phyloP scores from a whole-genome alignment of 495 filamentous ascomycete genomes.

The Melanomma pulvis-pyrius region DNA sequence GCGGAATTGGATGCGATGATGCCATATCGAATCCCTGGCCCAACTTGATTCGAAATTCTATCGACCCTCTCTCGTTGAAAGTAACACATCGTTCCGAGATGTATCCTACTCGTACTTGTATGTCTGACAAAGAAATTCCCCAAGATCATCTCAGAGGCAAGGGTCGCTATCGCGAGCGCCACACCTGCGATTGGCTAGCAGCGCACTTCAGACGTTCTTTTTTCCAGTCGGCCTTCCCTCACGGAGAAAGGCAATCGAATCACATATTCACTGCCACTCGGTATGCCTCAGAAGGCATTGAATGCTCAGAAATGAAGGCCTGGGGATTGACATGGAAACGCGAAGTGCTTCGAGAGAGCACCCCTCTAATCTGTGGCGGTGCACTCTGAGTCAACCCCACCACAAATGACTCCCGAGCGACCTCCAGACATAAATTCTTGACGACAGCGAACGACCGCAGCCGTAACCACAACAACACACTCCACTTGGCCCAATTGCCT shows the following conservation, averaged over 20 bases:
- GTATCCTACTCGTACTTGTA: not conserved
- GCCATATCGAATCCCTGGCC: constrained; percentile 4
- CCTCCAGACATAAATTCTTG: constrained; percentile 17
- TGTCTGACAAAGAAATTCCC: too few species aligned
- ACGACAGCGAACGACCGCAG: constrained; percentile 8
- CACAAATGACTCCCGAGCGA: constrained; percentile 9
- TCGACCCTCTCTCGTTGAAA: not conserved
- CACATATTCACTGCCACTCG: not conserved
- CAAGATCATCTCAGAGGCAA: not conserved
- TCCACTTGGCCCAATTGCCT: constrained; percentile 21
- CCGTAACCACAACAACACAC: constrained; percentile 2
- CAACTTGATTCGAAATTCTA: not conserved
- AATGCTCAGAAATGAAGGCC: not conserved
- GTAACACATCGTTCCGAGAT: not conserved
- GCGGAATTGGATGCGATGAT: constrained; percentile 32
- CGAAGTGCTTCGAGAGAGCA: not conserved
- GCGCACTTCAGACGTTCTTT: not conserved
- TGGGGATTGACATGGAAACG: not conserved
- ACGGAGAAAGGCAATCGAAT: not conserved
- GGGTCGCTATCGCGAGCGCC: not conserved
- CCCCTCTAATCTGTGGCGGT: not conserved
- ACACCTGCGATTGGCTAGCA: not conserved
- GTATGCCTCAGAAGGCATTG: not conserved
- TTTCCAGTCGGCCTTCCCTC: not conserved
- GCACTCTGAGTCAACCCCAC: constrained; percentile 27